phyloP scores from a whole-genome alignment of 2,329 filamentous ascomycete species.

The Arthrobotrys sinensis region DNA sequence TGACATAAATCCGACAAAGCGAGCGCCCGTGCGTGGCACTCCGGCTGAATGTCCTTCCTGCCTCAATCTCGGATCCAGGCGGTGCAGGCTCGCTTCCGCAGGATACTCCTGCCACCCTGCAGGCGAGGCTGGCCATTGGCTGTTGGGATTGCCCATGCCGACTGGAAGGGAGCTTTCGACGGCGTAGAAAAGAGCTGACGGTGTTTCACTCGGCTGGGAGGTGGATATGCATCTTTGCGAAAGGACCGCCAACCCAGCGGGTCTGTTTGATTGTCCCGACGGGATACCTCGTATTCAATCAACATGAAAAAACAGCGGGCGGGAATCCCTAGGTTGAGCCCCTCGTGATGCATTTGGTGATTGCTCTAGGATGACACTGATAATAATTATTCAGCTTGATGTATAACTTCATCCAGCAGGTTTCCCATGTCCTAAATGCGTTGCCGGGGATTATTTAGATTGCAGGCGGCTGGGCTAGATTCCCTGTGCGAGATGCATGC shows the following conservation, averaged over 20 bases:
- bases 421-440: background rate
- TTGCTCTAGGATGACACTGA: conserved; percentile 1
- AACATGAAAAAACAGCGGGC: conserved; percentile 11
- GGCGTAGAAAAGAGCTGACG: conserved; percentile 36
- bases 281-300: conserved; percentile 13
- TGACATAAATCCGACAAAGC: conserved; percentile 60
- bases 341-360: background rate
- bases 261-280: conserved; percentile 13
- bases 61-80: conserved; percentile 42
- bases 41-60: conserved; percentile 33
- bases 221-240: conserved; percentile 42
- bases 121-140: conserved; percentile 46
- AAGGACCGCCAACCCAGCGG: conserved; percentile 19
- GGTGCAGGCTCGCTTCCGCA: conserved; percentile 44
- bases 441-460: conserved; percentile 48
- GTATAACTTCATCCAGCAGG: background rate
- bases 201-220: conserved; percentile 57
- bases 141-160: conserved; percentile 47
- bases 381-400: background rate
- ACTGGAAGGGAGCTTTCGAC: conserved; percentile 41
- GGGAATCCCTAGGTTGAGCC: background rate
- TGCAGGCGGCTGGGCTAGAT: conserved; percentile 31
- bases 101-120: conserved; percentile 39
- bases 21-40: conserved; percentile 43
- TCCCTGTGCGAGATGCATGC: conserved; percentile 39